Conservation (phyloP, 768 basidiomycete genomes). For the Agaricus sinodeliciosus region DNA sequence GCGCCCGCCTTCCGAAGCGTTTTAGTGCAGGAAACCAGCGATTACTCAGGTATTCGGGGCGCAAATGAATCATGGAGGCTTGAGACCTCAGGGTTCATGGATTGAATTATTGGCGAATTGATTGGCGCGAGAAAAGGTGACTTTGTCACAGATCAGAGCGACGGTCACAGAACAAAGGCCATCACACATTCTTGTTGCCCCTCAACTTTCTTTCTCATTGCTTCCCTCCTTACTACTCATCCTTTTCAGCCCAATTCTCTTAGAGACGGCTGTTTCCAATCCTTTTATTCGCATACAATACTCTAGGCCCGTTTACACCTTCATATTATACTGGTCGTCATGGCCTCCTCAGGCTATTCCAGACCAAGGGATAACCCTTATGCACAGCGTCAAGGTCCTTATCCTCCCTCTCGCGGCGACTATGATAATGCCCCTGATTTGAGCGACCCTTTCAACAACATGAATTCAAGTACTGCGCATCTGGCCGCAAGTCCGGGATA, state of each 20-base stretch:
- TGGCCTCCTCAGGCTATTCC: constrained; percentile 13
- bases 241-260: not conserved
- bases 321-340: constrained; percentile 9
- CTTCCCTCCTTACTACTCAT: constrained; percentile 11
- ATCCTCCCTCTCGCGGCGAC: constrained; percentile 29
- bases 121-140: too few relatives aligned
- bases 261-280: constrained; percentile 8
- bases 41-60: not conserved
- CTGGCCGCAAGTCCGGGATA: constrained; percentile 41
- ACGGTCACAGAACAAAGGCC: constrained; percentile 15
- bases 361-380: constrained; percentile 14
- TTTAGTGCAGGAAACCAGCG: too few relatives aligned
- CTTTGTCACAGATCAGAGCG: not conserved
- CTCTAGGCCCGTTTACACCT: not conserved
- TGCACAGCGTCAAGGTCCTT: constrained; percentile 20
- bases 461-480: constrained; percentile 49
- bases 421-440: constrained; percentile 45
- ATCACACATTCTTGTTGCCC: constrained; percentile 15
- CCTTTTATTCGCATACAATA: constrained; percentile 14
- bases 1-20: too few relatives aligned
- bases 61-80: not conserved
- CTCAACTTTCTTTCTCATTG: constrained; percentile 18
- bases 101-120: too few relatives aligned
- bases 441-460: constrained; percentile 44
- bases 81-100: too few relatives aligned